Conservation (phyloP, 495 filamentous ascomycete species). For the Achaetomiella virescens region DNA sequence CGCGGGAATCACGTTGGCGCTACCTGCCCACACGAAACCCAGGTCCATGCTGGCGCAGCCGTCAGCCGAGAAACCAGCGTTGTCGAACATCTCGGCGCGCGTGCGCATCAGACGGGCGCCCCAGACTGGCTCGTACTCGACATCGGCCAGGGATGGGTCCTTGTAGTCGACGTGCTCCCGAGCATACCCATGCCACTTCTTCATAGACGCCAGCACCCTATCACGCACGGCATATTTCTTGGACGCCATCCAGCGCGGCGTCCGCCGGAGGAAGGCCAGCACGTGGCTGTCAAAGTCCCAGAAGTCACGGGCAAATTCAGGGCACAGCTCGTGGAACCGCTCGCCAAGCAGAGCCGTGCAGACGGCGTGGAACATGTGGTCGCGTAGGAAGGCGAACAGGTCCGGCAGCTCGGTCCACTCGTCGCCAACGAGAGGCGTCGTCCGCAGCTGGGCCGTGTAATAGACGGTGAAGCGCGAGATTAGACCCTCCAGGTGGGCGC, state of each 20-base stretch:
- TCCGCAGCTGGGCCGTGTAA: slow-evolving; percentile 9
- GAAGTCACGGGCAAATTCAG: slow-evolving; percentile 17
- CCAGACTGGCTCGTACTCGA: slow-evolving; percentile 23
- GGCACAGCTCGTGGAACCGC: slow-evolving; percentile 18
- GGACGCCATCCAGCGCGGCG: slow-evolving; percentile 21
- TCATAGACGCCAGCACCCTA: slow-evolving; percentile 8
- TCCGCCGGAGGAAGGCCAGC: slow-evolving; percentile 6
- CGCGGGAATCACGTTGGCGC: slow-evolving; percentile 20
- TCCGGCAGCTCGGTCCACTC: slow-evolving; percentile 22
- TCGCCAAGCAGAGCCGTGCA: slow-evolving; percentile 23
- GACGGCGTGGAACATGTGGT: slow-evolving; percentile 22
- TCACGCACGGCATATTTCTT: slow-evolving; percentile 15
- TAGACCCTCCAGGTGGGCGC: slow-evolving; percentile 6
- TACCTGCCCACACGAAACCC: slow-evolving; percentile 26
- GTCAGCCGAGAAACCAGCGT: slow-evolving; percentile 5
- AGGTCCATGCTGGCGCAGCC: slow-evolving; percentile 14
- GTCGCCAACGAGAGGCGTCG: neutral
- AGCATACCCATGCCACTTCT: slow-evolving; percentile 18
- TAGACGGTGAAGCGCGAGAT: slow-evolving; percentile 5
- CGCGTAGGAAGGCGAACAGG: slow-evolving; percentile 24
- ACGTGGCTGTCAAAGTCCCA: slow-evolving; percentile 20
- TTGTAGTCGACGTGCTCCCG: slow-evolving; percentile 1
- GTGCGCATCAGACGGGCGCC: slow-evolving; percentile 19
- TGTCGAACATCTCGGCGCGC: slow-evolving; percentile 4
- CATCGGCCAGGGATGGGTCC: slow-evolving; percentile 8